Evolutionary conservation across 1,284 basidiomycete genomes (phyloP).

Genomic region (Porodaedalea pini): DNA sequence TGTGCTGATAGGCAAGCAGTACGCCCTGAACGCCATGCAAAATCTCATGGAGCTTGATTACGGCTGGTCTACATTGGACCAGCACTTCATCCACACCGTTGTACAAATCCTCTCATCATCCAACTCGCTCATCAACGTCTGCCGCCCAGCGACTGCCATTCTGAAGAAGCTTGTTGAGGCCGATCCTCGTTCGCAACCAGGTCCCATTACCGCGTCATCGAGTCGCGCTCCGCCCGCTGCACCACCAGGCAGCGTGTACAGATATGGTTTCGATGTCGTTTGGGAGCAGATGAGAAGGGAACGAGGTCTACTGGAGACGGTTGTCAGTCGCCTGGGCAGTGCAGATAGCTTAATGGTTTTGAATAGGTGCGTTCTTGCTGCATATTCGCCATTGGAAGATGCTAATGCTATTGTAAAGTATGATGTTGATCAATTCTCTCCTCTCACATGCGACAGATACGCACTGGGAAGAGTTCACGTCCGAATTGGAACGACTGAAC

Average conservation of each 20-base stretch:
- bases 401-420: constrained; percentile 39
- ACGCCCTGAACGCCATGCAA: constrained; percentile 81
- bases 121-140: constrained; percentile 85
- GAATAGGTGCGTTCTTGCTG: constrained; percentile 58
- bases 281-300: constrained; percentile 77
- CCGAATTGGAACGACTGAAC: constrained; percentile 74
- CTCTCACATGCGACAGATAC: constrained; percentile 73
- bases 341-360: constrained; percentile 83
- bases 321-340: constrained; percentile 75
- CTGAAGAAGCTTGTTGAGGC: constrained; percentile 85
- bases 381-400: background rate
- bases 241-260: constrained; percentile 65
- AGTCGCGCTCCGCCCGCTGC: constrained; percentile 49
- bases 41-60: constrained; percentile 82
- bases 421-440: constrained; percentile 89
- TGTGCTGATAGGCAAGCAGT: constrained; percentile 41
- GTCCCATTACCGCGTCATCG: constrained; percentile 54
- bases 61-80: constrained; percentile 73
- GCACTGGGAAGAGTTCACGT: constrained; percentile 76
- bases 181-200: constrained; percentile 63
- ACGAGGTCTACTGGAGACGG: constrained; percentile 63
- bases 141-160: constrained; percentile 94
- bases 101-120: constrained; percentile 79
- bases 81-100: constrained; percentile 71
- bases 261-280: constrained; percentile 81